Conservation (phyloP, 2,329 filamentous ascomycete genomes). For the Pseudogymnoascus sp. region DNA sequence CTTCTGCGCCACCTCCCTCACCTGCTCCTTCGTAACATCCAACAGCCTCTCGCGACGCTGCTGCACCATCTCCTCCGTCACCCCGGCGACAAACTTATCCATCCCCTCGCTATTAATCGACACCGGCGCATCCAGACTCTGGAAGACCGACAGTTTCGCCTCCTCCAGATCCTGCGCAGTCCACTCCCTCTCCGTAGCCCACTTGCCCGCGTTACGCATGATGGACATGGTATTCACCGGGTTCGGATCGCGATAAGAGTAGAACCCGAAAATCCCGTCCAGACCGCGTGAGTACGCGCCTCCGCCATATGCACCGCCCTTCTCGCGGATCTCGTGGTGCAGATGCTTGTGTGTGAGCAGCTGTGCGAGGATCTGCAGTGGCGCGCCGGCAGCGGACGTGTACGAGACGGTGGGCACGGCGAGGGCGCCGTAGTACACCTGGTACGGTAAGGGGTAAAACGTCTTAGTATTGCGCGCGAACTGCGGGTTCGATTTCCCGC, state of each 20-base stretch:
- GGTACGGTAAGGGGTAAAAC: constrained; percentile 91
- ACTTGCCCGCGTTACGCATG: constrained; percentile 73
- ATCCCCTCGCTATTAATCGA: constrained; percentile 85
- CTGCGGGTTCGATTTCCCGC: constrained; percentile 24
- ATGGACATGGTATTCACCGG: constrained; percentile 80
- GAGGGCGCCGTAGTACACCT: constrained; percentile 88
- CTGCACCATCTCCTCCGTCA: constrained; percentile 86
- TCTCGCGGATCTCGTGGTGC: constrained; percentile 95
- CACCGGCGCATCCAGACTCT: constrained; percentile 79
- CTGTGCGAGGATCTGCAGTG: constrained; percentile 81
- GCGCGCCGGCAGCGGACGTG: constrained; percentile 62
- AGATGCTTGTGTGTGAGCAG: constrained; percentile 93
- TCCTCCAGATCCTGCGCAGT: constrained; percentile 81
- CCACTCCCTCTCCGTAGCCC: constrained; percentile 77
- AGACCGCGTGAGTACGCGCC: constrained; percentile 75
- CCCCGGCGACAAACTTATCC: constrained; percentile 72
- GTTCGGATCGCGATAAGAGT: constrained; percentile 94
- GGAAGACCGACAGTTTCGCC: constrained; percentile 92
- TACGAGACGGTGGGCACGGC: constrained; percentile 80
- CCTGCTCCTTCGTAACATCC: constrained; percentile 74
- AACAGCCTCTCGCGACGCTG: constrained; percentile 72
- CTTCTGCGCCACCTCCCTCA: constrained; percentile 71
- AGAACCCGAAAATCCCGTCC: constrained; percentile 85
- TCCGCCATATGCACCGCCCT: constrained; percentile 92
- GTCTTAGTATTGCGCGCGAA: constrained; percentile 54